Base-by-base conservation (phyloP, 73 alveolate genomes). In the Paramecium sonneborni region DNA sequence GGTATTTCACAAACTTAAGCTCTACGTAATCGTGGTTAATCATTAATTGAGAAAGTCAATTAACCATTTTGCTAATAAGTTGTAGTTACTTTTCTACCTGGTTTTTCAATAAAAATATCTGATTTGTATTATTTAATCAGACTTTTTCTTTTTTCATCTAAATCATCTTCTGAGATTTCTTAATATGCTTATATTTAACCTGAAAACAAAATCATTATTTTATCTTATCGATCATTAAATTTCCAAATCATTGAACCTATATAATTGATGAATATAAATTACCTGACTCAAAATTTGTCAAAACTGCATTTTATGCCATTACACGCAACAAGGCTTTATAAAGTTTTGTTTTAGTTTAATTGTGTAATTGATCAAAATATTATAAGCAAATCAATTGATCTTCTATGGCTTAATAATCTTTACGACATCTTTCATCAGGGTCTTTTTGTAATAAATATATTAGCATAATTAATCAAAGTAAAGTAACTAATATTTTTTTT, bases 231-330 rank as follows among this genome's bases (percentile, higher is more conserved):
- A 26, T 62, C 84, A 62, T 62, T 26, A 62, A 12, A 30, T n/a
- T 62, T 62, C 84, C 84, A 62, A 30, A 62, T 62, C 84, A 62
- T 11, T 26, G 39, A 62, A 62, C 84, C 84, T 62, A 1, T 12
- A 32, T 26, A 62, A 62, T 26, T 9, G 6, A 62, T 62, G 26
- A 18, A 10, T 62, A 3, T 11, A 2, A 62, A 26, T 0, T 62
- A 62, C 84, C 84, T 11, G 39, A 62, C 12, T 62, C 84, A 62
- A 14, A 62, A 30, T 26, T 62, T 12, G 84, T 62, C 39, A 62
- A 32, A 11, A 32, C 44, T 62, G 84, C 84, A 62, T 62, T 62
- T 62, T 62, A 28, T 24, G 84, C 84, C 84, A 62, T 62, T 26
- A 62, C 46, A 11, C 46, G 39, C 6, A 62, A 28, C 24, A 62